Evolutionary conservation across 257 asterid genomes (phyloP).

Genomic region (Cynanchum wilfordii): DNA sequence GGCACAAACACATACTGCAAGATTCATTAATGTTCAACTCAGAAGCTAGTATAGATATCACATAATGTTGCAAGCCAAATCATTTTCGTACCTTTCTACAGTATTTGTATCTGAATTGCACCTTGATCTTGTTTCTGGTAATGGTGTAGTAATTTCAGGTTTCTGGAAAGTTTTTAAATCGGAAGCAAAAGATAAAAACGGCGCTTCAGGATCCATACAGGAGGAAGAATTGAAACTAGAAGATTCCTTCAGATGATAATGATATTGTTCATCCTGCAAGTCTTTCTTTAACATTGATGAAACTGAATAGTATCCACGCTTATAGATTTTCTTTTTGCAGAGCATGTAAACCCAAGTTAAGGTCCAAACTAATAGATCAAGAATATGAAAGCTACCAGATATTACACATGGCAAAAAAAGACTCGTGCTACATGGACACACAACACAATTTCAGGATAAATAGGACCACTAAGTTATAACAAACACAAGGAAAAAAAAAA

Average conservation of each 20-base stretch:
- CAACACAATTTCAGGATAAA: not conserved
- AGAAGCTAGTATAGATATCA: not conserved
- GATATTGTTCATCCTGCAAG: conserved; percentile 52
- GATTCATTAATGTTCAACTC: not conserved
- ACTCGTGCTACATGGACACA: not conserved
- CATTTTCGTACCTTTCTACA: conserved; percentile 49
- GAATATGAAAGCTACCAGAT: conserved; percentile 1
- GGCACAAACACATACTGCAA: not conserved
- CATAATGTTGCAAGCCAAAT: not conserved
- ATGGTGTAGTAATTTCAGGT: conserved; percentile 36
- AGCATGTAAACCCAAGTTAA: conserved; percentile 57
- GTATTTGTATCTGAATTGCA: conserved; percentile 28
- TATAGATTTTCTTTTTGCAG: conserved; percentile 53
- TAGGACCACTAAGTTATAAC: not conserved
- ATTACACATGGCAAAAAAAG: not conserved
- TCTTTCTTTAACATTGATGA: conserved; percentile 56
- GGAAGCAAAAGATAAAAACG: conserved; percentile 64
- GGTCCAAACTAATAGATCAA: conserved; percentile 29
- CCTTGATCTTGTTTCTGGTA: conserved; percentile 36
- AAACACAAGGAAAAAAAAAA: not conserved
- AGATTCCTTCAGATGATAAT: conserved; percentile 37
- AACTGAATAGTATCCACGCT: conserved; percentile 47
- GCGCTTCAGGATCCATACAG: conserved; percentile 48
- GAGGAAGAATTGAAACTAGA: conserved; percentile 44
- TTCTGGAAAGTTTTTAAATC: conserved; percentile 39